These are phyloP conservation scores for Solanum chiquidenum DNA, from an alignment of 257 asterid genomes.

Conservation along the genomic window DNA sequence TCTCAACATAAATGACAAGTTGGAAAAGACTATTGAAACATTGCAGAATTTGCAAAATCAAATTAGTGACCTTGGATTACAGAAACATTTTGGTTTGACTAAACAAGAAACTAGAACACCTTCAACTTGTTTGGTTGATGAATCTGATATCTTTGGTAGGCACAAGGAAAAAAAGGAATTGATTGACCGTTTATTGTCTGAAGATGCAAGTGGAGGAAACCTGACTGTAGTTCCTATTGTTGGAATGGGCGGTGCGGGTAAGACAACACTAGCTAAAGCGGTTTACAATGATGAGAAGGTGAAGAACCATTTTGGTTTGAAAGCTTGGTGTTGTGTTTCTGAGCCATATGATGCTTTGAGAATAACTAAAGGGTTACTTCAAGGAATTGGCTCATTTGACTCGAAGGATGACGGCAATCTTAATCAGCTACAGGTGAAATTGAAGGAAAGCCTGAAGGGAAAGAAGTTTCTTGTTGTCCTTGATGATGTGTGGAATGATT, in stretches of 20 bases:
- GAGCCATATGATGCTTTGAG: neutral
- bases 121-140: conserved; percentile 6
- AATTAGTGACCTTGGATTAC: neutral
- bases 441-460: conserved; percentile 24
- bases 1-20: neutral
- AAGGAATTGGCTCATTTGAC: conserved; percentile 13
- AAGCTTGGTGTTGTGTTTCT: conserved; percentile 46
- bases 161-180: neutral
- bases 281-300: conserved; percentile 30
- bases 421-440: conserved; percentile 32
- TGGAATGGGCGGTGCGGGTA: conserved; percentile 9
- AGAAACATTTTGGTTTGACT: neutral
- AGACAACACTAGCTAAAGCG: conserved; percentile 45
- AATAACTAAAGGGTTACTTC: conserved; percentile 22
- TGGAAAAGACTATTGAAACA: neutral
- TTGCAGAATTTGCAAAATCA: neutral
- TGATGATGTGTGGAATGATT: conserved; percentile 48
- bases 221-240: neutral
- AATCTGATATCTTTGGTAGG: neutral
- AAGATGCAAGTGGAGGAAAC: neutral
- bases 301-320: conserved; percentile 17
- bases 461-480: conserved; percentile 41
- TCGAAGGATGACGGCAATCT: conserved; percentile 12
- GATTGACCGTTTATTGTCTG: neutral
- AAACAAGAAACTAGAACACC: neutral